Evolutionary conservation across 2,329 filamentous ascomycete genomes (phyloP), one percentile per base, ranked within the genome.

Genomic region (Ramularia collo-cygni): DNA sequence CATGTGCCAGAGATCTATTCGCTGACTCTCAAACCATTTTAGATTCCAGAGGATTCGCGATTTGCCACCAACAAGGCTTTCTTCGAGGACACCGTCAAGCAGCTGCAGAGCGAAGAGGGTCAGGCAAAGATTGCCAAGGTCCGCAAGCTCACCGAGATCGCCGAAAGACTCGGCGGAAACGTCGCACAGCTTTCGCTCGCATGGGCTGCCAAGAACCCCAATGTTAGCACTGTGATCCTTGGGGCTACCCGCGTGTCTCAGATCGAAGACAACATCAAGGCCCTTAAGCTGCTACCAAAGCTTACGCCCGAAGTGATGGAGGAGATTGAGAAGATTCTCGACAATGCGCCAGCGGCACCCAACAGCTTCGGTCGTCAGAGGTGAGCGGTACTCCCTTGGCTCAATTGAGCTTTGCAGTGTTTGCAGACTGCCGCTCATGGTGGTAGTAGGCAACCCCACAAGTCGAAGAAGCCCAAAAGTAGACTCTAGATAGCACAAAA

Each of bases 51-150:
- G 51, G 75, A 71, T 53, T 79, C 74, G 28, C 74, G 77, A 26
- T 78, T 78, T 51, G 73, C 73, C 39, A 74, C 66, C 49, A 75
- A 77, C 62, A 68, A 72, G 44, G 70, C 70, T 37, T 71, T 72
- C 51, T 80, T 80, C 60, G 71, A 73, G 49, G 66, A 70, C 52
- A 74, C 70, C 13, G 69, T 79, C 44, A 69, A 70, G 51, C 62
- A 62, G 36, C 67, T 75, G 38, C 65, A 72, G 57, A 65, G 54
- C 24, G 65, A 67, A 7, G 70, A 71, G 46, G 70, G 70, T 37
- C 63, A 72, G 55, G 65, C 65, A 26, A 73, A 75, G 60, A 71
- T 76, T 44, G 70, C 75, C 47, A 75, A 76, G 62, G 78, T 79
- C 57, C 68, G 70, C 60, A 69, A 71, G 54, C 58, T 74, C 31